Evolutionary conservation across 257 asterid genomes (phyloP).

Genomic region (Solanum habrochaites): DNA sequence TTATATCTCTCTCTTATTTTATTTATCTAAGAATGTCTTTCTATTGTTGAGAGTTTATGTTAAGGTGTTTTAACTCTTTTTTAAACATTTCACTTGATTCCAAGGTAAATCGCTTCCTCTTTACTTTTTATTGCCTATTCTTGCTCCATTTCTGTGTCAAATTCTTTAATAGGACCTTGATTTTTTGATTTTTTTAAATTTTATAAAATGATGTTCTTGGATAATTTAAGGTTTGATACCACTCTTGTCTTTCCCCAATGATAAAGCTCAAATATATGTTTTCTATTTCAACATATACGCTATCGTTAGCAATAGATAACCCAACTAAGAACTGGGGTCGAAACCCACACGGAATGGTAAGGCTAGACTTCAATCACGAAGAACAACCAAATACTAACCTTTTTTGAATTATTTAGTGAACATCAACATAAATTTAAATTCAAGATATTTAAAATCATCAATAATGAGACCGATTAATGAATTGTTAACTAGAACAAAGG

Average conservation of each 20-base stretch:
- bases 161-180: too few relatives aligned
- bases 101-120: not conserved
- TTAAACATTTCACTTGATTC: not conserved
- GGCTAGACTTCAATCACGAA: not conserved
- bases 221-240: not conserved
- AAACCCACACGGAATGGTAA: not conserved
- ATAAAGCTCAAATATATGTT: not conserved
- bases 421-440: not conserved
- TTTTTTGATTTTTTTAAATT: too few relatives aligned
- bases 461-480: not conserved
- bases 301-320: not conserved
- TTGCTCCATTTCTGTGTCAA: too few relatives aligned
- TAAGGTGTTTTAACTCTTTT: not conserved
- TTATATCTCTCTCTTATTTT: too few relatives aligned
- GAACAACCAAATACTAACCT: not conserved
- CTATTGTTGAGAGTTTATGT: not conserved
- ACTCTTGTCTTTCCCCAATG: not conserved
- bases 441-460: not conserved
- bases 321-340: not conserved
- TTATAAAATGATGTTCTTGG: not conserved
- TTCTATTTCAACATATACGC: too few relatives aligned
- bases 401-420: not conserved
- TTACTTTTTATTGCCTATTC: not conserved
- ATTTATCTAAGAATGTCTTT: not conserved
- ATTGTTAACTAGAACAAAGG: not conserved